Conservation (phyloP, 2,329 filamentous ascomycete genomes). For the Myriosclerotinia duriaeana region DNA sequence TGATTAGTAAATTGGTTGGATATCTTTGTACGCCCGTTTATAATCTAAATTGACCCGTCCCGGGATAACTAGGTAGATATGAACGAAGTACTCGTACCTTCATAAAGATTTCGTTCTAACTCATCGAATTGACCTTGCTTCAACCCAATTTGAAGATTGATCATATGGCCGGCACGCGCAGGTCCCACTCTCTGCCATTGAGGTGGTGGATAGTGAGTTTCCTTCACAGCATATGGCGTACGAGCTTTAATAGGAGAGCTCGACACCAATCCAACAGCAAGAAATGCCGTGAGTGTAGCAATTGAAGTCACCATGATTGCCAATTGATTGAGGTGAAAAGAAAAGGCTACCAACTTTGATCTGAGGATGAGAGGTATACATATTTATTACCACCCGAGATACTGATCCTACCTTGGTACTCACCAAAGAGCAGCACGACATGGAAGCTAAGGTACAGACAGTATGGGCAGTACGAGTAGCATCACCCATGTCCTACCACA, state of each 20-base stretch:
- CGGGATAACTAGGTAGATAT: background rate
- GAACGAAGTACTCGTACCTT: conserved; percentile 10
- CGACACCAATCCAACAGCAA: conserved; percentile 12
- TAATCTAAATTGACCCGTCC: background rate
- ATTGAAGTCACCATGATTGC: conserved; percentile 23
- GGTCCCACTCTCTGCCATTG: conserved; percentile 23
- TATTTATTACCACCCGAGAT: background rate
- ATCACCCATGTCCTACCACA: conserved; percentile 5
- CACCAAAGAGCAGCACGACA: background rate
- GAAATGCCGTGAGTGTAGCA: conserved; percentile 5
- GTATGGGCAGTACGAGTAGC: background rate
- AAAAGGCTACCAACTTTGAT: background rate
- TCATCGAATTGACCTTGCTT: conserved; percentile 25
- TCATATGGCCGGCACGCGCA: conserved; percentile 9
- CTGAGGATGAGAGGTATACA: background rate
- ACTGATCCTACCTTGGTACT: background rate
- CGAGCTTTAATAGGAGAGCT: conserved; percentile 24
- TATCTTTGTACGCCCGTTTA: background rate
- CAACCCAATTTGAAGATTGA: conserved; percentile 25
- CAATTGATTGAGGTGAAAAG: conserved; percentile 5
- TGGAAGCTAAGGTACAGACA: background rate
- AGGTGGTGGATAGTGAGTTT: conserved; percentile 21
- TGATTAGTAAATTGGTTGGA: background rate
- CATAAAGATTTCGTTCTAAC: conserved; percentile 24
- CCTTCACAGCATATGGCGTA: conserved; percentile 25